Evolutionary conservation across 2,329 filamentous ascomycete genomes (phyloP), one percentile per base, ranked within the genome.

Genomic region (Tetracladium maxilliforme): DNA sequence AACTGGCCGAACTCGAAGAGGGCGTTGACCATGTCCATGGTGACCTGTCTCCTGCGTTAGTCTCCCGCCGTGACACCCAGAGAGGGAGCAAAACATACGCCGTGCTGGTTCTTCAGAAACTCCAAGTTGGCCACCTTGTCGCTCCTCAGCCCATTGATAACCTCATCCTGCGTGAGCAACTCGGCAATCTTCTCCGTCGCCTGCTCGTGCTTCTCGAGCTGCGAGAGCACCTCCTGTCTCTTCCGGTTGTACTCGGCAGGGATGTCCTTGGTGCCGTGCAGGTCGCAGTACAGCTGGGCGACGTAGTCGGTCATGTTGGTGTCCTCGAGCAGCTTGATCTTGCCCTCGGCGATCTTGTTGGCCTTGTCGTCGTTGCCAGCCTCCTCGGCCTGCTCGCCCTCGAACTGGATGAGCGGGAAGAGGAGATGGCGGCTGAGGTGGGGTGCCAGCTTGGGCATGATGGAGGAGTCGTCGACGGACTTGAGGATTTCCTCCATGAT

Each of bases 221-320:
- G 71, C 48, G 75, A 64, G 43, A 95, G 60, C 33, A 95, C 86
- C 48, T 86, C 76, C 51, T 94, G 79, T 46, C 83, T 70, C 73
- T 90, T 92, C 52, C 79, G 74, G 42, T 73, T 70, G 53, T 86
- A 95, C 54, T 94, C 84, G 35, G 77, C 67, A 25, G 90, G 86
- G 27, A 79, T 61, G 33, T 81, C 68, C 32, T 78, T 65, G 36
- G 83, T 70, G 41, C 75, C 67, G 60, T 95, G 73, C 38, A 98
- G 71, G 46, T 94, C 80, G 50, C 80, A 79, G 64, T 92, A 83
- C 39, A 98, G 62, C 45, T 77, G 80, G 46, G 86, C 86, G 27
- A 95, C 82, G 51, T 92, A 98, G 56, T 98, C 90, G 44, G 79
- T 90, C 90, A 98, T 98, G 65, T 95, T 94, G 45, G 90, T 95